Evolutionary conservation across 2,329 filamentous ascomycete genomes (phyloP).

Genomic region (Huntiella savannae): DNA sequence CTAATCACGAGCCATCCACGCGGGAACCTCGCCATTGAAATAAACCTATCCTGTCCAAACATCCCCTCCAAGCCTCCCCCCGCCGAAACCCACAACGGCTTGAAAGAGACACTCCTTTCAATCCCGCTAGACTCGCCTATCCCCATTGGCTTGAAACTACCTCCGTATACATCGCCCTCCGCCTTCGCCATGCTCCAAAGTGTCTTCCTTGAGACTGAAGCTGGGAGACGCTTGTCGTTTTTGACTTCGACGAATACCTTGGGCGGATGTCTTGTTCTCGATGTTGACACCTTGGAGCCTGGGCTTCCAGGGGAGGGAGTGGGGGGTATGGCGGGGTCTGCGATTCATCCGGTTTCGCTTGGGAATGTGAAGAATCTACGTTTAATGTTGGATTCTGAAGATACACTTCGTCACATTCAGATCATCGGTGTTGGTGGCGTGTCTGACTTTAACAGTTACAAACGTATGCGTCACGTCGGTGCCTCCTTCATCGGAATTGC

Average conservation of each 20-base stretch:
- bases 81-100: conserved; percentile 37
- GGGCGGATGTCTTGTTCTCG: conserved; percentile 44
- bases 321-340: conserved; percentile 53
- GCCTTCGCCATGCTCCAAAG: conserved; percentile 41
- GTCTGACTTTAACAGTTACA: conserved; percentile 39
- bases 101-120: conserved; percentile 35
- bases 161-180: conserved; percentile 52
- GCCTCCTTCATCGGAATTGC: conserved; percentile 49
- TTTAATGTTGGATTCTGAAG: conserved; percentile 32
- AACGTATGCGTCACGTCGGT: conserved; percentile 47
- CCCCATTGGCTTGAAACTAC: conserved; percentile 48
- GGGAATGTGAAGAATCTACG: conserved; percentile 58
- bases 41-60: conserved; percentile 66
- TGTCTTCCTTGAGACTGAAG: conserved; percentile 24
- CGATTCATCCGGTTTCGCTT: conserved; percentile 53
- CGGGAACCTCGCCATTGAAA: conserved; percentile 43
- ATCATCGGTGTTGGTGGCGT: conserved; percentile 61
- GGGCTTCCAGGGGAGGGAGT: conserved; percentile 35
- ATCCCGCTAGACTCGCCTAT: conserved; percentile 22
- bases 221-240: conserved; percentile 32
- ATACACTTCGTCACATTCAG: conserved; percentile 30
- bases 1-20: conserved; percentile 16
- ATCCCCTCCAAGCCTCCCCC: conserved; percentile 50
- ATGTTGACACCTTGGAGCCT: conserved; percentile 12
- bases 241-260: conserved; percentile 58